phyloP scores from a whole-genome alignment of 257 asterid species.

The Solanum pennellii region DNA sequence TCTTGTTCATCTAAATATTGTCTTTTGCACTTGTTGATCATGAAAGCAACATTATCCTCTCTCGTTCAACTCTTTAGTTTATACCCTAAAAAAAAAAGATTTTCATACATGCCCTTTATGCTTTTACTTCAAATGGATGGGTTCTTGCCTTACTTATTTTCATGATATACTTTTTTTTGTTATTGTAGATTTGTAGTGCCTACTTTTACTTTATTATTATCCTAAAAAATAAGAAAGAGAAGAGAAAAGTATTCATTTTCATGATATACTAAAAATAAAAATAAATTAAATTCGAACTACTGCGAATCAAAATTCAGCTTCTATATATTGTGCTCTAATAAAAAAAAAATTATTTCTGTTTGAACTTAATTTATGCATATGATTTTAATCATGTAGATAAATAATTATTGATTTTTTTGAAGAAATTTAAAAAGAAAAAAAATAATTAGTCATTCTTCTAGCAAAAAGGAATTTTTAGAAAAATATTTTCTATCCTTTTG shows the following conservation, averaged over 20 bases:
- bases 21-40: not conserved
- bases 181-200: not conserved
- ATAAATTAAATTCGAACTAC: not conserved
- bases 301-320: not conserved
- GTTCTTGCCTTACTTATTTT: not conserved
- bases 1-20: not conserved
- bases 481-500: not conserved
- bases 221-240: not conserved
- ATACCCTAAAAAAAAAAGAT: not conserved
- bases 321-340: not conserved
- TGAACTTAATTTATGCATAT: not conserved
- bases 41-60: not conserved
- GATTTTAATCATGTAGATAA: not conserved
- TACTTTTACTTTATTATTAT: not conserved
- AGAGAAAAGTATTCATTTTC: not conserved
- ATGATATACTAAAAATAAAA: not conserved
- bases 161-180: not conserved
- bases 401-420: not conserved
- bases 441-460: not conserved
- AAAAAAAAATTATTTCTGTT: not conserved
- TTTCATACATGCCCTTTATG: not conserved
- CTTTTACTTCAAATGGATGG: not conserved
- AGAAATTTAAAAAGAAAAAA: not conserved
- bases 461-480: not conserved
- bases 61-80: not conserved